Percentiles rank a stretch among this genome's conserved stretches.
phyloP scores from a whole-genome alignment of 495 filamentous ascomycete genomes.

The Aspergillus carlsbadensis region DNA sequence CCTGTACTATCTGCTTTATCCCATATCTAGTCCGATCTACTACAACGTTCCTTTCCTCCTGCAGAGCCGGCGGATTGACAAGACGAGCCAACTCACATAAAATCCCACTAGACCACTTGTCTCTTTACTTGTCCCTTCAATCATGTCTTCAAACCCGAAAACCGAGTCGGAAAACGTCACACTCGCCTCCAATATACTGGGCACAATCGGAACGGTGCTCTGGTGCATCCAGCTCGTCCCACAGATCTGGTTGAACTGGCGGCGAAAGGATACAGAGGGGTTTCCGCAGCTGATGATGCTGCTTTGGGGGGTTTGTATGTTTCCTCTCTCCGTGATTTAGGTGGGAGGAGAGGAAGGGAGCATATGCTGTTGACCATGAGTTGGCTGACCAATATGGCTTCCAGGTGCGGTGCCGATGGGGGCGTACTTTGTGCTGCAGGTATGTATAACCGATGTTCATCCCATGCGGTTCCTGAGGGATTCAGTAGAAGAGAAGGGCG shows the following conservation, averaged over 20 bases:
- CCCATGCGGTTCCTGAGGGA: constrained; percentile 24
- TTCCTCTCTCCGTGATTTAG: neutral
- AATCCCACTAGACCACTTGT: too few relatives aligned
- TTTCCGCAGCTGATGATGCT: constrained; percentile 74
- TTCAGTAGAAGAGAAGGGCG: constrained; percentile 33
- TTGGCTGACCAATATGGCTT: neutral
- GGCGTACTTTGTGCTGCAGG: constrained; percentile 53
- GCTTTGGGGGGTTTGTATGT: constrained; percentile 66
- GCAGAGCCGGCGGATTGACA: too few relatives aligned
- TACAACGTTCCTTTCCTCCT: too few relatives aligned
- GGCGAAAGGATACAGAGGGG: constrained; percentile 68
- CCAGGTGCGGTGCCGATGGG: constrained; percentile 53
- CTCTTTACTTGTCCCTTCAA: too few relatives aligned
- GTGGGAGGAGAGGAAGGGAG: neutral
- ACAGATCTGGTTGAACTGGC: constrained; percentile 72
- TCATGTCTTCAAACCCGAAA: too few relatives aligned
- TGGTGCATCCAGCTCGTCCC: constrained; percentile 56
- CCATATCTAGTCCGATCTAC: too few relatives aligned
- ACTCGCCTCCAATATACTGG: constrained; percentile 50
- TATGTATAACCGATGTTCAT: constrained; percentile 21
- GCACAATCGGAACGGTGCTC: constrained; percentile 54
- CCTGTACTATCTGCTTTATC: too few relatives aligned
- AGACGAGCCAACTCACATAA: too few relatives aligned
- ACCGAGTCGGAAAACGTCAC: constrained; percentile 38
- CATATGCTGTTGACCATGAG: too few relatives aligned